A percentile compares a stretch with the other conserved stretches of the same genome.
Conservation (phyloP, 192 early-diverging fungal species). For the Dimargaris cristalligena region DNA sequence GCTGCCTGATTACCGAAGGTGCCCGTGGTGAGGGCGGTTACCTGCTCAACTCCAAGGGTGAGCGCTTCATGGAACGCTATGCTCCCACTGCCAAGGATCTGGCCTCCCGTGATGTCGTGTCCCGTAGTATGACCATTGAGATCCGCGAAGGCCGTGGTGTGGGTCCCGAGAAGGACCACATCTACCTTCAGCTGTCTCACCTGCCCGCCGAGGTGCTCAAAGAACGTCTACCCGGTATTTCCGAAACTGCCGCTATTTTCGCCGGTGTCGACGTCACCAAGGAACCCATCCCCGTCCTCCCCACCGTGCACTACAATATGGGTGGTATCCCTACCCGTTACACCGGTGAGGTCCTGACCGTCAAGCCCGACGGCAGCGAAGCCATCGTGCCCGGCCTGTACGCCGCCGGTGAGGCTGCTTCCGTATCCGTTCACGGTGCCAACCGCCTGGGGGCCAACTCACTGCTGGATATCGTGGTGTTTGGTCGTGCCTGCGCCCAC, state of each 20-base stretch:
- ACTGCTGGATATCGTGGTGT: slow-evolving; percentile 94
- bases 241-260: slow-evolving; percentile 97
- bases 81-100: slow-evolving; percentile 97
- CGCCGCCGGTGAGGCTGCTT: slow-evolving; percentile 94
- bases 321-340: slow-evolving; percentile 95
- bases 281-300: slow-evolving; percentile 96
- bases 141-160: slow-evolving; percentile 95
- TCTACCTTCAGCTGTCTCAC: slow-evolving; percentile 89
- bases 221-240: slow-evolving; percentile 93
- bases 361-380: slow-evolving; percentile 68
- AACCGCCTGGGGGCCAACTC: slow-evolving; percentile 98
- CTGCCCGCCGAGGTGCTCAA: slow-evolving; percentile 79
- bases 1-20: slow-evolving; percentile 94
- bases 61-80: slow-evolving; percentile 99
- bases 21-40: slow-evolving; percentile 95
- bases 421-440: slow-evolving; percentile 96
- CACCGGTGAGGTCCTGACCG: slow-evolving; percentile 86
- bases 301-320: slow-evolving; percentile 99
- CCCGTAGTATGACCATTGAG: slow-evolving; percentile 95
- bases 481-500: slow-evolving; percentile 90
- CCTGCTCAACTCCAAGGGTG: slow-evolving; percentile 87
- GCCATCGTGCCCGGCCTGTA: slow-evolving; percentile 91
- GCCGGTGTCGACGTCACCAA: slow-evolving; percentile 98
- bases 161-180: slow-evolving; percentile 89
- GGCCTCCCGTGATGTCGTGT: slow-evolving; percentile 97